Evolutionary conservation across 202 grass and related monocot genomes (phyloP).

Genomic region (Brachypodium distachyon): DNA sequence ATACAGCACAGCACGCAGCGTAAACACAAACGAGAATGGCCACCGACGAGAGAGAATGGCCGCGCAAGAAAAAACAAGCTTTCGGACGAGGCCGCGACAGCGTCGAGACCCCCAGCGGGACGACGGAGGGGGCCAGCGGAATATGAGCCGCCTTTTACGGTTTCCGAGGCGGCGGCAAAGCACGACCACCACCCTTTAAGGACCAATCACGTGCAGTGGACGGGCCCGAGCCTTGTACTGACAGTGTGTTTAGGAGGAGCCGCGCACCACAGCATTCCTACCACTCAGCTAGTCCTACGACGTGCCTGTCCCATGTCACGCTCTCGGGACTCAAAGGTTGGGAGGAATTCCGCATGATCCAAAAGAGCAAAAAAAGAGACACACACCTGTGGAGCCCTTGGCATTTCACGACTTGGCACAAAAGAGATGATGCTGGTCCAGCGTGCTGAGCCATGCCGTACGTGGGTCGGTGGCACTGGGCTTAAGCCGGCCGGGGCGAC

Average conservation of each 20-base stretch:
- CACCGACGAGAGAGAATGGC: background rate
- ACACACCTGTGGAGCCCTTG: background rate
- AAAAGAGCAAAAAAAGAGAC: slow-evolving; percentile 17
- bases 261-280: background rate
- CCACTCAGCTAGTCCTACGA: background rate
- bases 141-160: slow-evolving; percentile 39
- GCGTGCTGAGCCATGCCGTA: background rate
- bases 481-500: too few relatives aligned
- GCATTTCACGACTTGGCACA: slow-evolving; percentile 41
- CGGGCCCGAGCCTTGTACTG: slow-evolving; percentile 15
- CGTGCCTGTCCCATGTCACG: background rate
- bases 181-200: slow-evolving; percentile 29
- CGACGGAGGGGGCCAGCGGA: slow-evolving; percentile 5
- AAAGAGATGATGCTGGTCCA: slow-evolving; percentile 15
- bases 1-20: background rate
- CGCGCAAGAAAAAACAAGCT: too few relatives aligned
- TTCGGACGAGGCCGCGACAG: background rate
- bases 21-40: too few relatives aligned
- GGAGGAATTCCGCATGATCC: slow-evolving; percentile 1
- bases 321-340: background rate
- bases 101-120: background rate
- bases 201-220: slow-evolving; percentile 62
- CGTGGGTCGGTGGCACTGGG: too few relatives aligned
- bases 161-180: slow-evolving; percentile 49
- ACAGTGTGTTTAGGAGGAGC: background rate